phyloP scores from a whole-genome alignment of 257 asterid species.

The Craterostigma plantagineum region DNA sequence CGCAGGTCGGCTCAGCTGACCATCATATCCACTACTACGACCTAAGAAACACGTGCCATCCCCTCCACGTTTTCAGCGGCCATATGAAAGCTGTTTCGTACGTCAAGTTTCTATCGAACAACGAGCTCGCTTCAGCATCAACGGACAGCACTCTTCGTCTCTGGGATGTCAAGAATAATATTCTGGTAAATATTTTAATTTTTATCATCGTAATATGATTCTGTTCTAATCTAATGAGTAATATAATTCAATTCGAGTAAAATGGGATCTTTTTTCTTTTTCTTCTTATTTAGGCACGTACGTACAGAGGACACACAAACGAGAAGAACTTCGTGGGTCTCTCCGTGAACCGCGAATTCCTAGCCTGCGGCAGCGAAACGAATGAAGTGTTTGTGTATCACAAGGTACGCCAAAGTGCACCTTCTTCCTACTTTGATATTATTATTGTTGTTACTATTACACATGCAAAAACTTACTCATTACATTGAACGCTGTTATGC shows the following conservation, averaged over 20 bases:
- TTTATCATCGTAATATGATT: background rate
- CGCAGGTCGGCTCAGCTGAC: conserved; percentile 84
- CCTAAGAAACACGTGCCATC: conserved; percentile 47
- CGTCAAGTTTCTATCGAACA: conserved; percentile 53
- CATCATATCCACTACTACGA: conserved; percentile 64
- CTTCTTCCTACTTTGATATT: no score
- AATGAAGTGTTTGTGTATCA: conserved; percentile 68
- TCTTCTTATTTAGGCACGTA: conserved; percentile 31
- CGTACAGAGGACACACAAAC: conserved; percentile 60
- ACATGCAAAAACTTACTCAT: no score
- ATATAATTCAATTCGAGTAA: no score
- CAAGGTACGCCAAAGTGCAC: conserved; percentile 25
- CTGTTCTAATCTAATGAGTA: no score
- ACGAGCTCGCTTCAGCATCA: conserved; percentile 78
- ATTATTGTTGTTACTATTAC: no score
- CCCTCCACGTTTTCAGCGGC: conserved; percentile 49
- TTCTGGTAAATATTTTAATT: conserved; percentile 39
- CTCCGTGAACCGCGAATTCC: conserved; percentile 38
- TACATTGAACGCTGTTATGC: no score
- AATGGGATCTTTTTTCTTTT: background rate
- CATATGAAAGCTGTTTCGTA: conserved; percentile 66
- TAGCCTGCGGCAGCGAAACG: conserved; percentile 84
- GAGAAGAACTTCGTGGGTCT: conserved; percentile 82
- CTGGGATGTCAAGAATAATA: conserved; percentile 58
- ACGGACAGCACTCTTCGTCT: conserved; percentile 65